phyloP scores from a whole-genome alignment of 305 asterid species.

The Ilex paraguariensis region DNA sequence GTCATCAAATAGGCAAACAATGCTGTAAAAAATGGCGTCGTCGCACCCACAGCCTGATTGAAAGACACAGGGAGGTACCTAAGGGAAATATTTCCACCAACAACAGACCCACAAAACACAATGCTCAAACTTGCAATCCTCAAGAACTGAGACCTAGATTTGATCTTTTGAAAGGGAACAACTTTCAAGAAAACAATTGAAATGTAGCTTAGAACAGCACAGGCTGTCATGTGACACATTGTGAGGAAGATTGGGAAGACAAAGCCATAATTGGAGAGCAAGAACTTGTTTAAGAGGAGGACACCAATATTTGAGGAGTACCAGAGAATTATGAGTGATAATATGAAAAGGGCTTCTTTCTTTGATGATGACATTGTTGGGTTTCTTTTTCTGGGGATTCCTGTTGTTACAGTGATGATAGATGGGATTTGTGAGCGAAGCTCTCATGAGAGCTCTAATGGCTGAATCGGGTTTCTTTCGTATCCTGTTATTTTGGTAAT shows the following conservation, averaged over 20 bases:
- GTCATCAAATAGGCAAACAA: conserved; percentile 83
- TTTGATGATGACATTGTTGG: conserved; percentile 27
- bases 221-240: conserved; percentile 99
- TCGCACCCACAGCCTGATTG: conserved; percentile 97
- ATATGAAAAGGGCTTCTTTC: conserved; percentile 46
- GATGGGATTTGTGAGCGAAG: neutral
- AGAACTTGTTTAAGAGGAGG: conserved; percentile 81
- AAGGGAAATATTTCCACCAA: conserved; percentile 89
- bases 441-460: neutral
- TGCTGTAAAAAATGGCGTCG: conserved; percentile 96
- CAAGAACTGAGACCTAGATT: conserved; percentile 75
- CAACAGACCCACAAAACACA: conserved; percentile 92
- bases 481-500: neutral
- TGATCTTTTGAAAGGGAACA: conserved; percentile 79
- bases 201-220: conserved; percentile 86
- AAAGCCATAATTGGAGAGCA: conserved; percentile 87
- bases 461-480: neutral
- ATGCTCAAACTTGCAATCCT: conserved; percentile 76
- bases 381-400: conserved; percentile 1
- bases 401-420: conserved; percentile 7
- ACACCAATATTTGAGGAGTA: conserved; percentile 89
- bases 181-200: conserved; percentile 72
- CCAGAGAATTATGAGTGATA: conserved; percentile 61
- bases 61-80: conserved; percentile 79
- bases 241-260: conserved; percentile 87